phyloP scores from a whole-genome alignment of 352 stramenopile species.

The Elongisporangium prolatum region DNA sequence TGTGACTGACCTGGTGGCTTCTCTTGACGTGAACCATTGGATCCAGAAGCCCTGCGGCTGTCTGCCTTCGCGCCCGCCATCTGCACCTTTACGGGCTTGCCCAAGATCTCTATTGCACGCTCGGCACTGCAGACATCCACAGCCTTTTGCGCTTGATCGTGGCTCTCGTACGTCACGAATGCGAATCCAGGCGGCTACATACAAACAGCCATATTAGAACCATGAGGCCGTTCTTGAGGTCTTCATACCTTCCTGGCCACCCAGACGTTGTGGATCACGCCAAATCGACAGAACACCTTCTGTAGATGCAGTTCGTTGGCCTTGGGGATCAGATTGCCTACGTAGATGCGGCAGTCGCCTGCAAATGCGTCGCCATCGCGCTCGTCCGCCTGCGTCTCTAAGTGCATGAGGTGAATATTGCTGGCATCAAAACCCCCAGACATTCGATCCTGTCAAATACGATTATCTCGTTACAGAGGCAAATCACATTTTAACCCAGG shows the following conservation, averaged over 20 bases:
- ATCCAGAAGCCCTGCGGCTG: slow-evolving; percentile 1
- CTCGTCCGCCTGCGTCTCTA: slow-evolving; percentile 4
- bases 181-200: slow-evolving; percentile 73
- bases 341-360: slow-evolving; percentile 53
- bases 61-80: slow-evolving; percentile 27
- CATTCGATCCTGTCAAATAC: neutral
- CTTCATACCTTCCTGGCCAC: slow-evolving; percentile 52
- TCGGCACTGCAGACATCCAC: slow-evolving; percentile 32
- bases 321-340: slow-evolving; percentile 69
- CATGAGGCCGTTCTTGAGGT: neutral
- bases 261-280: slow-evolving; percentile 70
- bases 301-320: slow-evolving; percentile 65
- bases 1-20: slow-evolving; percentile 1
- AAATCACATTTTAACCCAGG: slow-evolving; percentile 1
- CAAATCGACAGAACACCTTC: slow-evolving; percentile 55
- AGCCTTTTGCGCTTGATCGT: slow-evolving; percentile 37
- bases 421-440: neutral
- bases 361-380: slow-evolving; percentile 12
- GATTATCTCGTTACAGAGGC: neutral
- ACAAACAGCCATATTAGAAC: slow-evolving; percentile 9
- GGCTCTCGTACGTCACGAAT: slow-evolving; percentile 59
- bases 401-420: neutral
- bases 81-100: slow-evolving; percentile 70
- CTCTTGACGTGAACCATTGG: slow-evolving; percentile 1
- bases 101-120: slow-evolving; percentile 53